Base-by-base conservation (phyloP, 768 basidiomycete species). In the Lactifluus piperatus region DNA sequence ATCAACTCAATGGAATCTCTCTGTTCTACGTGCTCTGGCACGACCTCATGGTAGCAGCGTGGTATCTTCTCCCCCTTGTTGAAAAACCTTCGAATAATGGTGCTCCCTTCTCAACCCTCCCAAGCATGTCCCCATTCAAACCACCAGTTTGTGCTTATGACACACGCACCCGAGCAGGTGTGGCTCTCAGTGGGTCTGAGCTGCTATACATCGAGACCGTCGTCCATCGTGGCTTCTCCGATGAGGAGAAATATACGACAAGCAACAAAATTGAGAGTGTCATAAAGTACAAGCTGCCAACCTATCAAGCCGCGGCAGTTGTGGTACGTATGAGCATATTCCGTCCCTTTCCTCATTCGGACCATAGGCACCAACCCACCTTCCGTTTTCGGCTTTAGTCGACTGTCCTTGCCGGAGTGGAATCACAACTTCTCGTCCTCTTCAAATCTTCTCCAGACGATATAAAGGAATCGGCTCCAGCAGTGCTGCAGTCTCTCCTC, bases 401-500 rank as follows among this genome's bases (percentile, higher is more conserved):
- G 14, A 46, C 50, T 4, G 51, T 64, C 27, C 53, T 64, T 37
- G 60, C 63, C 13, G 54, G 50, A 32, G 47, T 64, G 9, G 63
- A 62, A 22, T 51, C 60, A 4, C 63, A 64, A 24, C 56, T 64
- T 26, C 51, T 64, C 4, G 45, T 51, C 24, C 54, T 60, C 29
- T 46, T 64, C 44, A 62, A 62, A 27, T 30, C 51, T 0, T 44
- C 48, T 4, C 51, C 44, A 4, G 13, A 13, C 13, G 24, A 29
- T 20, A 26, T 56, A 8, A 45, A 57, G 32, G 13, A 45, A 45
- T 22, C 20, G 8, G 5, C 16, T 10, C 52, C 41, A 11, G 43
- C 13, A 32, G 49, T 44, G 4, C 24, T 62, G 16, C 24, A 49
- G 27, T 50, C 24, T 18, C 60, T 64, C 22, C 43, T 57, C 22